A percentile compares a stretch with the other conserved stretches of the same genome.
These are phyloP conservation scores for Hypoxylon sp. DNA, from an alignment of 2,329 filamentous ascomycete genomes.

Conservation along the genomic window DNA sequence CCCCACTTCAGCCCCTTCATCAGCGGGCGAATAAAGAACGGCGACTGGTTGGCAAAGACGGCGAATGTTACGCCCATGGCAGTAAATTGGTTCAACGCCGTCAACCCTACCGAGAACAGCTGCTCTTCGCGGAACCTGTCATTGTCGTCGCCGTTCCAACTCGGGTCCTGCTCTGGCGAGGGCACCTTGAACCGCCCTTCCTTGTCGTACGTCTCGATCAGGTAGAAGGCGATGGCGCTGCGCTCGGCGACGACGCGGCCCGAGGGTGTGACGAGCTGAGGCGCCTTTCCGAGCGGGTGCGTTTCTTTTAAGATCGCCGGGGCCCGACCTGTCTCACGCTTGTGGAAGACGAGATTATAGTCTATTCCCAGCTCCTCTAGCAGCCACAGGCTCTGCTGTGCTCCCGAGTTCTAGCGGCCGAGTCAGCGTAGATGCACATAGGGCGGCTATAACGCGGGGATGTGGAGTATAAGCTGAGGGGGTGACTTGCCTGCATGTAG, in stretches of 20 bases:
- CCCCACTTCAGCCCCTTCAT: conserved; percentile 4
- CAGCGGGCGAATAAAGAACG: conserved; percentile 32
- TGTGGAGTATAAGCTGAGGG: too few relatives aligned
- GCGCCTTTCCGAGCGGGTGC: conserved; percentile 35
- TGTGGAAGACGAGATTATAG: conserved; percentile 31
- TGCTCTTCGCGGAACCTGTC: conserved; percentile 32
- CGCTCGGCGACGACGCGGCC: conserved; percentile 32
- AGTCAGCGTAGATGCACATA: background rate
- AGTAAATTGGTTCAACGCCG: conserved; percentile 12
- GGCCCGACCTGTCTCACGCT: conserved; percentile 28
- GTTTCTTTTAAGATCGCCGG: conserved; percentile 31
- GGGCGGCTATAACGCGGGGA: background rate
- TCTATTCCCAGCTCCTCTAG: conserved; percentile 37
- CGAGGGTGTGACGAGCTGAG: conserved; percentile 31
- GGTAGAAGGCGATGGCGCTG: conserved; percentile 34
- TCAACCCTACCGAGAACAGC: conserved; percentile 23
- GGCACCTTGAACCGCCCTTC: conserved; percentile 28
- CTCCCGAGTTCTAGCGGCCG: conserved; percentile 28
- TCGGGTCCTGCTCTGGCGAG: background rate
- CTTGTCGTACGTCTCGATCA: conserved; percentile 37
- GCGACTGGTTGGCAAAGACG: conserved; percentile 13
- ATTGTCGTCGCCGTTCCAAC: conserved; percentile 15
- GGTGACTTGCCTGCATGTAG: background rate
- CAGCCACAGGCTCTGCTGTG: conserved; percentile 36
- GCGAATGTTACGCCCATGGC: conserved; percentile 9